phyloP scores from a whole-genome alignment of 768 basidiomycete genomes.

The Gyrodon lividus region DNA sequence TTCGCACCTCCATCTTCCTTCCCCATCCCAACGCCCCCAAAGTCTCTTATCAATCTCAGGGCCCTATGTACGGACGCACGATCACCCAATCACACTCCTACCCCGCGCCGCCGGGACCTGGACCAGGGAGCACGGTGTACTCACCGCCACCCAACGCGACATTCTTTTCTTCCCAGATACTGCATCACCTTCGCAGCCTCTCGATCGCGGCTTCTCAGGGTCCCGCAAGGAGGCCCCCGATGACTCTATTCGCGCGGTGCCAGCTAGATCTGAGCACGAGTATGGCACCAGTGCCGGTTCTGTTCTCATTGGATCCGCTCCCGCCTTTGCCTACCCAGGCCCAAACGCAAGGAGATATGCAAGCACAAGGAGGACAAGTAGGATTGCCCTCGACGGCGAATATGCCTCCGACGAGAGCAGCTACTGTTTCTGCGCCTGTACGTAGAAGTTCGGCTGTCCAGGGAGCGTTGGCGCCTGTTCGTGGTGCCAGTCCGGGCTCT shows the following conservation, averaged over 20 bases:
- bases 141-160: conserved; percentile 27
- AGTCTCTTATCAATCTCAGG: conserved; percentile 29
- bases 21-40: conserved; percentile 59
- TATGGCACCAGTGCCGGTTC: conserved; percentile 58
- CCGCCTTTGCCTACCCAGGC: conserved; percentile 21
- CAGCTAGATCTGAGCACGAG: conserved; percentile 49
- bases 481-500: background rate
- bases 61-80: conserved; percentile 59
- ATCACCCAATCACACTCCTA: conserved; percentile 17
- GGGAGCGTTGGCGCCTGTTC: background rate
- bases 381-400: background rate
- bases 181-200: conserved; percentile 25
- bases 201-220: conserved; percentile 22
- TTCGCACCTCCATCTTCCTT: conserved; percentile 45
- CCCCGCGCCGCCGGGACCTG: conserved; percentile 7
- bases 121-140: conserved; percentile 2
- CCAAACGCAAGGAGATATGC: background rate
- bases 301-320: conserved; percentile 56
- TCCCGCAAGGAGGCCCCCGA: conserved; percentile 12
- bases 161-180: conserved; percentile 25
- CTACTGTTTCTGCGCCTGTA: conserved; percentile 32
- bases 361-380: background rate
- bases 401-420: conserved; percentile 24
- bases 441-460: conserved; percentile 13
- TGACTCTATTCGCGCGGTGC: conserved; percentile 62